Evolutionary conservation across 192 early-diverging fungal species (phyloP).

Genomic region (Linderina pennispora): DNA sequence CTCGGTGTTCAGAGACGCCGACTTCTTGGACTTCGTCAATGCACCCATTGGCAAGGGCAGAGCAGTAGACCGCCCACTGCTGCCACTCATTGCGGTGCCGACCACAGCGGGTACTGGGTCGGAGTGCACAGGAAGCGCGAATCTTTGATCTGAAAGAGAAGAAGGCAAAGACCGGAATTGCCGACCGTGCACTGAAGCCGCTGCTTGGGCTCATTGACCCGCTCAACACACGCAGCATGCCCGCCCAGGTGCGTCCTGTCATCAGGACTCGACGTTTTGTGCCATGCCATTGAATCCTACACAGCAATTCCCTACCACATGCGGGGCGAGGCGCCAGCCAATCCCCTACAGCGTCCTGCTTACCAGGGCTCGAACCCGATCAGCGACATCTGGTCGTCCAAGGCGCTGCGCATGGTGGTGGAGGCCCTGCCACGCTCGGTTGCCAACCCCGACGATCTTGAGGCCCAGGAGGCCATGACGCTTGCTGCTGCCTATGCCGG

Average conservation of each 20-base stretch:
- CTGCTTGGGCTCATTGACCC: conserved; percentile 84
- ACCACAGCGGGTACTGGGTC: conserved; percentile 72
- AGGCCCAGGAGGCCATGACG: conserved; percentile 78
- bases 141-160: conserved; percentile 86
- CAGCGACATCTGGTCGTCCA: conserved; percentile 83
- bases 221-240: conserved; percentile 81
- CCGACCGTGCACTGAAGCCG: conserved; percentile 76
- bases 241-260: conserved; percentile 78
- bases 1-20: conserved; percentile 69
- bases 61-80: conserved; percentile 63
- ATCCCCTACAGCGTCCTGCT: conserved; percentile 78
- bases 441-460: conserved; percentile 56
- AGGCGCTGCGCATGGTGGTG: conserved; percentile 73
- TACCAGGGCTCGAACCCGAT: conserved; percentile 94
- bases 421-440: conserved; percentile 72
- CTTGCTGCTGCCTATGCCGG: conserved; percentile 87
- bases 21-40: conserved; percentile 89
- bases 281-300: conserved; percentile 88
- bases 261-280: conserved; percentile 83
- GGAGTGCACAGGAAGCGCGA: conserved; percentile 88
- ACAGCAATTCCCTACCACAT: conserved; percentile 81
- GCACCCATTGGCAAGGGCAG: conserved; percentile 84
- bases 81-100: conserved; percentile 73
- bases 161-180: conserved; percentile 86
- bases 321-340: conserved; percentile 69